phyloP scores from a whole-genome alignment of 129 eudicot genomes.

The Heracleum sosnowskyi region DNA sequence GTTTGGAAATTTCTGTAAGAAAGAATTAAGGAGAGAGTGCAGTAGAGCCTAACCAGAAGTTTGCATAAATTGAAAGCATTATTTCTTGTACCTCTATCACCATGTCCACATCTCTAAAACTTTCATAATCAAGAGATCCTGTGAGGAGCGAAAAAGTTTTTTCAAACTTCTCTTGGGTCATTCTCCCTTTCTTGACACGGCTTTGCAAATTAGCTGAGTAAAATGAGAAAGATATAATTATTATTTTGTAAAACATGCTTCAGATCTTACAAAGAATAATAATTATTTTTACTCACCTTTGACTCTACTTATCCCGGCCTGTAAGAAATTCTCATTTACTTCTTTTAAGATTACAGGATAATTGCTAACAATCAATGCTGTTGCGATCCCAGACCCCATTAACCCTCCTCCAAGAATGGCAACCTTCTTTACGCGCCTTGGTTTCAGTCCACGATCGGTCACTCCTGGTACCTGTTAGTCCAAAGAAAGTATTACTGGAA shows the following conservation, averaged over 20 bases:
- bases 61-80: not conserved
- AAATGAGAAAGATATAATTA: not conserved
- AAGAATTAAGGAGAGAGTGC: not conserved
- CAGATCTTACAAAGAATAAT: not conserved
- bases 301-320: conserved; percentile 76
- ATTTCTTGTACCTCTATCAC: conserved; percentile 70
- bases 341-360: conserved; percentile 82
- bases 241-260: not conserved
- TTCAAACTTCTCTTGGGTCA: conserved; percentile 72
- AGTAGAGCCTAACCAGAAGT: not conserved
- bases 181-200: conserved; percentile 86
- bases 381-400: conserved; percentile 98
- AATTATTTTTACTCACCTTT: conserved; percentile 40
- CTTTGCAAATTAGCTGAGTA: conserved; percentile 74
- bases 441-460: conserved; percentile 69
- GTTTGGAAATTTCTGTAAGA: conserved; percentile 9
- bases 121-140: conserved; percentile 72
- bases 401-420: conserved; percentile 96
- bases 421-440: conserved; percentile 68
- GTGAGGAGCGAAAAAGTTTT: conserved; percentile 69
- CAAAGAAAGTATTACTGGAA: not conserved
- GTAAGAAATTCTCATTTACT: conserved; percentile 76
- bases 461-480: conserved; percentile 76
- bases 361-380: conserved; percentile 64
- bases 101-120: conserved; percentile 92